A percentile compares a stretch with the other conserved stretches of the same genome.
These are phyloP conservation scores for Lipomyces starkeyi DNA, from an alignment of 805 yeast species.

Conservation along the genomic window DNA sequence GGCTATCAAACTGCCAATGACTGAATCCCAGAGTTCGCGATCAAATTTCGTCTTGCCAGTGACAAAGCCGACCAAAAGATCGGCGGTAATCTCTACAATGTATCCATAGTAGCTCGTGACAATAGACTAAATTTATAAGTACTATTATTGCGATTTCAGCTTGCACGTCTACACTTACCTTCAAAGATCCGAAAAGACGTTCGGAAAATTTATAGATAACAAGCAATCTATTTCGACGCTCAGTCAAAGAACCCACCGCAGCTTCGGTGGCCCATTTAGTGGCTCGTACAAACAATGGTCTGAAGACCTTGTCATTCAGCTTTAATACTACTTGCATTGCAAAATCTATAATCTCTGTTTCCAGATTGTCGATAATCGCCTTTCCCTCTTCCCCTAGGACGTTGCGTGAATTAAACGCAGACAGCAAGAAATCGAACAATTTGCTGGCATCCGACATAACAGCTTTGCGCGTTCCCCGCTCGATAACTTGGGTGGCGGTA, in stretches of 20 bases:
- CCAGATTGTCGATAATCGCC: slow-evolving; percentile 81
- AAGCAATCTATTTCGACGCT: slow-evolving; percentile 53
- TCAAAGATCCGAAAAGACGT: slow-evolving; percentile 60
- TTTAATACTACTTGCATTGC: slow-evolving; percentile 83
- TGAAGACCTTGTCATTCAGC: slow-evolving; percentile 88
- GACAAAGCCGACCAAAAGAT: slow-evolving; percentile 59
- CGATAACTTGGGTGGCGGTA: slow-evolving; percentile 23
- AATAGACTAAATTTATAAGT: slow-evolving; percentile 65
- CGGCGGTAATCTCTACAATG: slow-evolving; percentile 72
- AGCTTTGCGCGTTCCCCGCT: slow-evolving; percentile 28
- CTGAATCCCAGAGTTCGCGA: slow-evolving; percentile 69
- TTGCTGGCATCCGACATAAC: slow-evolving; percentile 28
- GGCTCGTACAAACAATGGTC: slow-evolving; percentile 86
- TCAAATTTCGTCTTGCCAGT: slow-evolving; percentile 44
- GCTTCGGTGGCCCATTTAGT: slow-evolving; percentile 93
- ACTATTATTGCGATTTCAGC: neutral
- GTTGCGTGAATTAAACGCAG: slow-evolving; percentile 47
- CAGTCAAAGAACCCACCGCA: slow-evolving; percentile 61
- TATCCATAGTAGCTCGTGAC: slow-evolving; percentile 89
- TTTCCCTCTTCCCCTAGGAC: slow-evolving; percentile 50
- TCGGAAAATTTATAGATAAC: slow-evolving; percentile 78
- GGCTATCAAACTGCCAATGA: slow-evolving; percentile 73
- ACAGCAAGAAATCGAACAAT: slow-evolving; percentile 27
- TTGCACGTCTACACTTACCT: slow-evolving; percentile 18
- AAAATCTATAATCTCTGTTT: slow-evolving; percentile 72